Evolutionary conservation across 495 filamentous ascomycete species (phyloP).

Genomic region (Penicillium dipodomyicola): DNA sequence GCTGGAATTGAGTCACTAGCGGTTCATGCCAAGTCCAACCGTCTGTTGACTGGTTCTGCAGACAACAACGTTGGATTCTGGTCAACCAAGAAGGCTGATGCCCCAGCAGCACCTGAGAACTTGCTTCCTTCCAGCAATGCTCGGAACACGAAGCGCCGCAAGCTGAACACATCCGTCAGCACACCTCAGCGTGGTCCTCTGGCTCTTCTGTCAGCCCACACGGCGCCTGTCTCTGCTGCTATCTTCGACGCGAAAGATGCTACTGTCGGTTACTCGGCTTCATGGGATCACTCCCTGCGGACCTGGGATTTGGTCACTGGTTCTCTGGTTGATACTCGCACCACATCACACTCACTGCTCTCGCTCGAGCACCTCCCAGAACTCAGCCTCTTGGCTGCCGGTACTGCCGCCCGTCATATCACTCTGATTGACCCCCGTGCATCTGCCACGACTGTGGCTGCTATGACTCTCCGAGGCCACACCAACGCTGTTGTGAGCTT

Average conservation of each 20-base stretch:
- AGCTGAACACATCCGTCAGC: conserved; percentile 60
- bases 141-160: conserved; percentile 71
- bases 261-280: conserved; percentile 84
- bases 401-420: conserved; percentile 82
- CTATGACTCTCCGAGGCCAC: conserved; percentile 88
- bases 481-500: conserved; percentile 76
- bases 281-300: conserved; percentile 82
- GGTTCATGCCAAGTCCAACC: conserved; percentile 69
- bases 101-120: conserved; percentile 63
- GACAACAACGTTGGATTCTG: conserved; percentile 83
- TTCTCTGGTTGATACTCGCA: conserved; percentile 69
- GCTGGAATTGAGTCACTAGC: conserved; percentile 70
- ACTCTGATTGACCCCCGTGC: conserved; percentile 85
- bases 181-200: conserved; percentile 78
- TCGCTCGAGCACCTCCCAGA: conserved; percentile 67
- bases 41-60: conserved; percentile 76
- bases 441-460: conserved; percentile 65
- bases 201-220: conserved; percentile 67
- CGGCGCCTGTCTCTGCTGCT: conserved; percentile 65
- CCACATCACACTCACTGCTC: conserved; percentile 76
- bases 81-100: conserved; percentile 70
- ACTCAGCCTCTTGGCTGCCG: conserved; percentile 73
- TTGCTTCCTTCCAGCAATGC: conserved; percentile 60
- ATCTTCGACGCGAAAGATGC: conserved; percentile 81
- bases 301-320: conserved; percentile 88